Evolutionary conservation across 2,329 filamentous ascomycete species (phyloP).

Genomic region (Stylonectria norvegica): DNA sequence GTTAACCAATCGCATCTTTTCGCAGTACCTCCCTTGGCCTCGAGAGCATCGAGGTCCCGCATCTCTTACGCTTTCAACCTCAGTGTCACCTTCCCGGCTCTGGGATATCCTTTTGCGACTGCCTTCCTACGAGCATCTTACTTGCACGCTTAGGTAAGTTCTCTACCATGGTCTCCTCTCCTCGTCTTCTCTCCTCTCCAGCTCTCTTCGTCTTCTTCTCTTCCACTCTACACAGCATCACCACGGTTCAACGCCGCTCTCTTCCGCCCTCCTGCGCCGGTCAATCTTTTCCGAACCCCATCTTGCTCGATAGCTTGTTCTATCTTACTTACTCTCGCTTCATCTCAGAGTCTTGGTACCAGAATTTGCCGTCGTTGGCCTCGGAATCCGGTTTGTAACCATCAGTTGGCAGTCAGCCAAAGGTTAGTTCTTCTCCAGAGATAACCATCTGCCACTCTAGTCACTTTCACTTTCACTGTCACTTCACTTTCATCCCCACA

Average conservation of each 20-base stretch:
- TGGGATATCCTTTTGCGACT: not conserved
- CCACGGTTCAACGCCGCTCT: constrained; percentile 41
- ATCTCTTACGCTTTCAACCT: constrained; percentile 11
- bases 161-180: constrained; percentile 11
- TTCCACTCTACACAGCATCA: constrained; percentile 44
- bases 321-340: constrained; percentile 59
- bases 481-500: not conserved
- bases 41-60: constrained; percentile 13
- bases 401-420: constrained; percentile 28
- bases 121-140: not conserved
- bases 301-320: constrained; percentile 59
- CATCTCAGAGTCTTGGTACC: constrained; percentile 51
- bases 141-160: constrained; percentile 3
- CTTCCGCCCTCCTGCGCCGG: constrained; percentile 34
- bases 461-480: not conserved
- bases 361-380: constrained; percentile 40
- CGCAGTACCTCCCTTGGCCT: constrained; percentile 5
- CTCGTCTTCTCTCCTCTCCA: constrained; percentile 10
- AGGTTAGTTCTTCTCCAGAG: constrained; percentile 22
- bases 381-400: constrained; percentile 28
- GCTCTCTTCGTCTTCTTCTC: constrained; percentile 18
- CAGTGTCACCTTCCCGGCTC: constrained; percentile 3
- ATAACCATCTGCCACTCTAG: not conserved
- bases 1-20: not conserved
- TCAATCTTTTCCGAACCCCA: constrained; percentile 38